These are phyloP conservation scores for Agaricus blazei DNA, from an alignment of 768 basidiomycete species.

Conservation along the genomic window DNA sequence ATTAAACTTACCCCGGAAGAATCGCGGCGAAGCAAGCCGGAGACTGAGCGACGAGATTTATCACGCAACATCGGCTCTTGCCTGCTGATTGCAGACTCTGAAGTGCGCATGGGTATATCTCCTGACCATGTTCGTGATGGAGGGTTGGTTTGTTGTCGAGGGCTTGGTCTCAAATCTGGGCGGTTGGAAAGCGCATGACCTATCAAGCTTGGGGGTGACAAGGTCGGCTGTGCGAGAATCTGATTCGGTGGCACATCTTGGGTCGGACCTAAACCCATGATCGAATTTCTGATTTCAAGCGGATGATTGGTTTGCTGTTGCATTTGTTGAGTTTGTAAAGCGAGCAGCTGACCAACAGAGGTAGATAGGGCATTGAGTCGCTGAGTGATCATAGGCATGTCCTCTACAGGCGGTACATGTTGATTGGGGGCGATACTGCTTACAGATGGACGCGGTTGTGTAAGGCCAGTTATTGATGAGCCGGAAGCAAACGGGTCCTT, in stretches of 20 bases:
- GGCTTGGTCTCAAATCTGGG: slow-evolving; percentile 53
- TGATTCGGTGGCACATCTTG: slow-evolving; percentile 48
- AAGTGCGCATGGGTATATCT: slow-evolving; percentile 62
- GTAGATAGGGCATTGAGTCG: slow-evolving; percentile 75
- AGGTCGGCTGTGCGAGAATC: slow-evolving; percentile 33
- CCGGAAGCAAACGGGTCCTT: slow-evolving; percentile 70
- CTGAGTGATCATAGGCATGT: slow-evolving; percentile 72
- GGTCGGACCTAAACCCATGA: slow-evolving; percentile 32
- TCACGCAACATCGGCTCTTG: slow-evolving; percentile 44
- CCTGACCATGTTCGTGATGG: slow-evolving; percentile 85
- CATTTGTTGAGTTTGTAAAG: slow-evolving; percentile 71
- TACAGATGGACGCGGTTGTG: slow-evolving; percentile 51
- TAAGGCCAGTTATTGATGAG: slow-evolving; percentile 18
- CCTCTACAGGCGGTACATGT: slow-evolving; percentile 52
- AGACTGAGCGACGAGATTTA: slow-evolving; percentile 68
- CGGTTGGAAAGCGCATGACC: slow-evolving; percentile 63
- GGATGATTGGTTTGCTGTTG: slow-evolving; percentile 35
- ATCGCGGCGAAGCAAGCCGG: slow-evolving; percentile 65
- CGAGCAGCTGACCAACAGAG: slow-evolving; percentile 81
- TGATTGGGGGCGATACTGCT: slow-evolving; percentile 72
- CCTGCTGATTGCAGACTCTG: slow-evolving; percentile 39
- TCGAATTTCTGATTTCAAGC: slow-evolving; percentile 35
- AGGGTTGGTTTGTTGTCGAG: slow-evolving; percentile 56
- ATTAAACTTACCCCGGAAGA: slow-evolving; percentile 57
- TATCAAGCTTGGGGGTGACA: slow-evolving; percentile 36